A percentile compares a stretch with the other conserved stretches of the same genome.
Conservation (phyloP, 257 asterid genomes). For the Misopates orontium region DNA sequence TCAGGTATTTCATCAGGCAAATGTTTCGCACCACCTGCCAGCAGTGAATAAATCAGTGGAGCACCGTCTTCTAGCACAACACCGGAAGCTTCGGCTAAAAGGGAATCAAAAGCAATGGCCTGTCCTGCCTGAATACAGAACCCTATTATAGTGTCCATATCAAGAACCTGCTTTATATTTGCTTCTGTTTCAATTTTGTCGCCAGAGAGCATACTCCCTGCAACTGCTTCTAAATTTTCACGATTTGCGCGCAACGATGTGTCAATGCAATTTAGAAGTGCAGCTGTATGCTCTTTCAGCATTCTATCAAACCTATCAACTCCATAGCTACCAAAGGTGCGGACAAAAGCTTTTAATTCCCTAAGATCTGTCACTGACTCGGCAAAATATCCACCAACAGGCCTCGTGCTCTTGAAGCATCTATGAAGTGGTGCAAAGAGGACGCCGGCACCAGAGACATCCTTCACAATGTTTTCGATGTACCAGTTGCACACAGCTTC, state of each 20-base stretch:
- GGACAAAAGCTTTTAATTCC: conserved; percentile 84
- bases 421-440: conserved; percentile 85
- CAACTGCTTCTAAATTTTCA: conserved; percentile 88
- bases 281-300: conserved; percentile 97
- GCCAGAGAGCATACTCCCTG: conserved; percentile 93
- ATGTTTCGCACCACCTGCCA: conserved; percentile 74
- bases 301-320: conserved; percentile 84
- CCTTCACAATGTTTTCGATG: conserved; percentile 92
- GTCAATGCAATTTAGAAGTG: conserved; percentile 89
- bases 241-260: conserved; percentile 89
- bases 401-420: conserved; percentile 92
- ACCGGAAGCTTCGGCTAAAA: conserved; percentile 88
- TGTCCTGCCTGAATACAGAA: conserved; percentile 98
- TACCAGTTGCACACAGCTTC: conserved; percentile 97
- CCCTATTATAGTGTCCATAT: conserved; percentile 92
- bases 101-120: conserved; percentile 79
- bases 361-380: conserved; percentile 79
- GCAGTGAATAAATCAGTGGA: conserved; percentile 85
- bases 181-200: conserved; percentile 77
- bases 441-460: conserved; percentile 80
- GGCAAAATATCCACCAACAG: conserved; percentile 96
- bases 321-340: conserved; percentile 90
- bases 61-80: conserved; percentile 85
- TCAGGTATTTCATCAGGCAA: conserved; percentile 84
- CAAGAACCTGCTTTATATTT: conserved; percentile 80